Conservation (phyloP, 2,329 filamentous ascomycete genomes). For the Colletotrichum graminicola region DNA sequence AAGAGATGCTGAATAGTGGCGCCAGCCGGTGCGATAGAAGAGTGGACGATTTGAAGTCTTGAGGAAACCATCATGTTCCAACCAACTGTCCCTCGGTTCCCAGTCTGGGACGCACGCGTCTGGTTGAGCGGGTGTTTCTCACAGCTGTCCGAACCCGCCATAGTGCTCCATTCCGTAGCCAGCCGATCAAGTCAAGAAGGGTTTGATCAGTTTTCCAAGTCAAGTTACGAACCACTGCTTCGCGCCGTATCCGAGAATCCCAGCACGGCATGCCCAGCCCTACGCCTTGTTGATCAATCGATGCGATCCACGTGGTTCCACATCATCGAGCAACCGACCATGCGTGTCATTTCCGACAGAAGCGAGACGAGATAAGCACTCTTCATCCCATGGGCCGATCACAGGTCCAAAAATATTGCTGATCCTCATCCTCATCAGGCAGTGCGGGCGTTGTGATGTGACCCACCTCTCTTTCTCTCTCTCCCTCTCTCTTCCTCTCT, state of each 20-base stretch:
- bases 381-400: background rate
- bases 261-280: background rate
- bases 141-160: too few relatives aligned
- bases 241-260: background rate
- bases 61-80: background rate
- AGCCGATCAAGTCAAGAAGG: too few relatives aligned
- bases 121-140: too few relatives aligned
- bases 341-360: constrained; percentile 1
- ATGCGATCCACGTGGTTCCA: too few relatives aligned
- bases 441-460: background rate
- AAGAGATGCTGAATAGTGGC: constrained; percentile 43
- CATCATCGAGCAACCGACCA: background rate
- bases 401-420: background rate
- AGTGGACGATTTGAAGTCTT: background rate
- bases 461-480: background rate
- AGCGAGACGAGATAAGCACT: constrained; percentile 9
- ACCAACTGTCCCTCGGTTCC: too few relatives aligned
- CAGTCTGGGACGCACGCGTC: background rate
- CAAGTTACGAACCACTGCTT: background rate
- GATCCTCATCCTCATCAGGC: constrained; percentile 15
- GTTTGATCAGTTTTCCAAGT: background rate
- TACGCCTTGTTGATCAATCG: background rate
- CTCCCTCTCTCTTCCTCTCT: background rate
- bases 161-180: background rate
- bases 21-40: background rate